Base-by-base conservation (phyloP, 257 asterid genomes). In the Nicotiana otophora region DNA sequence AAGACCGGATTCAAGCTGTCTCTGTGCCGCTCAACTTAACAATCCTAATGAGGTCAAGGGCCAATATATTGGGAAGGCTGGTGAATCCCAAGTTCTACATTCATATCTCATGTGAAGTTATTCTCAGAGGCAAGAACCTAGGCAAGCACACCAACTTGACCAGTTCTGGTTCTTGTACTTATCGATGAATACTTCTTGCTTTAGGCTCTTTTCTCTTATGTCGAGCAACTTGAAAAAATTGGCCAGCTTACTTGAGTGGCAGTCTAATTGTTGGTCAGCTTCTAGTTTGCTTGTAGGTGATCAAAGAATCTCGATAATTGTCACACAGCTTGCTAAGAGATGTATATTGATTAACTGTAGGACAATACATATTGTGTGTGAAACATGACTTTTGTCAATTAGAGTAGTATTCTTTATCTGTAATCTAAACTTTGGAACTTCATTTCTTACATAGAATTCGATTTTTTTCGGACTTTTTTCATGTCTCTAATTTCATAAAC, bases 1-100 rank as follows among this genome's bases (percentile, higher is more conserved):
- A 77, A 83, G 85, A 78, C 34, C 92, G 84, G 30, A 82, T 65
- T 7, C 92, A 88, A 75, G 86, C 84, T 58, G 81, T 86, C 57
- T 51, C 90, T 0, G 96, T 92, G 83, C 96, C 98, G 1, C 70
- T 95, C 30, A 95, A 92, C 77, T 90, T 95, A 72, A 94, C 97
- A 3, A 89, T 94, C 39, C 83, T 86, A 9, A 77, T 95, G 86
- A 87, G 95, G 63, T 95, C 99, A 36, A 90, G 92, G 87, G 98
- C 97, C 4, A 89, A 92, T 84, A 89, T 95, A 77, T 70, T 95
- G 81, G 98, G 98, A 48, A 89, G 86, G 83, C 92, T 95, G 83
- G 98, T 93, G 54, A 95, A 90, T 81, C 85, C 97, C 10, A 92
- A 89, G 84, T 93, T 95, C 81, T 88, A 89, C 76, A 80, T 64